Conservation (phyloP, 202 grass and related monocot species). For the Hordeum pubiflorum region DNA sequence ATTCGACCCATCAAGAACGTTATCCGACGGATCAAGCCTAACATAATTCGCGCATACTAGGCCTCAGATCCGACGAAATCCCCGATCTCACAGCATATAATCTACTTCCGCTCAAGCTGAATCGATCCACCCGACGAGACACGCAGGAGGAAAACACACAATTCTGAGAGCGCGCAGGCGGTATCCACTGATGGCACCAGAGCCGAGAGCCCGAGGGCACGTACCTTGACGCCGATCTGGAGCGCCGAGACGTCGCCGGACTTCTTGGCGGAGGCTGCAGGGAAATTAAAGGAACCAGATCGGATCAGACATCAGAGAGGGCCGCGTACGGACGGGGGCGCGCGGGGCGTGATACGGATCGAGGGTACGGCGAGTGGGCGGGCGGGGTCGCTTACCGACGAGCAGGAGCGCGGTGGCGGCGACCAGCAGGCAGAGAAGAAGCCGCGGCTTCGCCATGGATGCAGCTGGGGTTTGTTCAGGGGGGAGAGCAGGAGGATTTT, state of each 20-base stretch:
- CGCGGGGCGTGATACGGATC: not conserved
- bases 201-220: not conserved
- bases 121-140: not conserved
- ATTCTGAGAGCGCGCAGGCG: not conserved
- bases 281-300: not conserved
- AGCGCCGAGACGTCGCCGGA: conserved; percentile 76
- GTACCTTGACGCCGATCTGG: conserved; percentile 95
- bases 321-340: not conserved
- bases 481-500: not conserved
- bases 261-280: conserved; percentile 74
- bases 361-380: not conserved
- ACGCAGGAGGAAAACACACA: too few species aligned
- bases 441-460: conserved; percentile 38
- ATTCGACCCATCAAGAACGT: not conserved
- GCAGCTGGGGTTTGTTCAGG: conserved; percentile 1
- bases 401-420: conserved; percentile 9
- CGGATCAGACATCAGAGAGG: conserved; percentile 9
- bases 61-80: not conserved
- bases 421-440: conserved; percentile 21
- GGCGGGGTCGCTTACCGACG: conserved; percentile 28
- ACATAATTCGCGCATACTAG: not conserved
- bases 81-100: not conserved
- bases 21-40: not conserved
- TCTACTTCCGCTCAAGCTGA: not conserved
- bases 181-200: not conserved